Evolutionary conservation across 2,329 filamentous ascomycete species (phyloP), one percentile per base, ranked within the genome.

Genomic region (Botryotinia narcissicola): DNA sequence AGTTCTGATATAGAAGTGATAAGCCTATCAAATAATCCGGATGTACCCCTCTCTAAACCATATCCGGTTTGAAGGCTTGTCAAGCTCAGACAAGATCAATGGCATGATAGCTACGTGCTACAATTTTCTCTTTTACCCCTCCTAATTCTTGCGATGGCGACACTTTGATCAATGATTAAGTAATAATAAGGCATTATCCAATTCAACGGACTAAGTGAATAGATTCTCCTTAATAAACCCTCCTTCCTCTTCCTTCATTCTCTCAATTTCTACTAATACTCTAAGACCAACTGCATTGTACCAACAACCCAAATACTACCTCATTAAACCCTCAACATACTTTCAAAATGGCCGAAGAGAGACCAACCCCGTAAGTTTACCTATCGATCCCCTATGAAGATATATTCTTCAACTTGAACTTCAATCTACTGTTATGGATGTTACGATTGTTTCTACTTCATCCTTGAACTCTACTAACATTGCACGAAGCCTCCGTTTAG

Each of bases 401-500:
- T 32, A 54, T 20, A 9, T 18, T 16, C 22, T 20, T 54, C 5
- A 20, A 25, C 16, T n/a, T 25, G 64, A 48, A 35, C 25, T 42
- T 57, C 25, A 29, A 54, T 51, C 4, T 40, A 4, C 40, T 29
- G 35, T 42, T 22, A 54, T 16, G 25, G 22, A 18, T 32, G n/a
- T 57, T 12, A 32, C 18, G 22, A 32, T 22, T 9, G 25, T 42
- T 10, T 40, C 29, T 40, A 18, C n/a, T 67, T 37, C 16, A 37
- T 37, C n/a, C 20, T 25, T 42, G 37, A 7, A 12, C 32, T 71
- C 40, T 57, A 35, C 67, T 73, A 46, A 69, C 14, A 63, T 16
- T 44, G 40, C n/a, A 60, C 20, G 29, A 48, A 89, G 87, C 76
- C 88, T 92, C 80, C 90, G 90, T 78, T 86, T 92, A 80, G 90